Evolutionary conservation across 805 yeast species (phyloP), one percentile per base, ranked within the genome.

Genomic region (Sugiyamaella smithiae): DNA sequence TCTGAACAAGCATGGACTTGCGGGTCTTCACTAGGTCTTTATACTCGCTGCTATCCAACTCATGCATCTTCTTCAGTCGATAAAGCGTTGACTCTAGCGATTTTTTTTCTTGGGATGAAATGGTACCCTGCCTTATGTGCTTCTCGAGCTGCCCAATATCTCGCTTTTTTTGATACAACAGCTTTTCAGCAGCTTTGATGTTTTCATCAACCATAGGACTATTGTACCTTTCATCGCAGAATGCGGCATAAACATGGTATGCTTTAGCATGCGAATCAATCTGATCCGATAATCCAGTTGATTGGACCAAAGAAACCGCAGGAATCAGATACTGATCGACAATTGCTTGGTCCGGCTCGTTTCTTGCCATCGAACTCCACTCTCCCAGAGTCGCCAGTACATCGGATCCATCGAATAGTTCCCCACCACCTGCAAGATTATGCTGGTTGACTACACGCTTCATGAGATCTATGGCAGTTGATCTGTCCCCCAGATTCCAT

Each of bases 291-390:
- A 17, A n/a, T 4, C 62, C 43, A 9, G 66, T 48, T 38, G 59
- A 1, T 3, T 43, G 33, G 23, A 48, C 36, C 17, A 19, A 26
- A 17, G 54, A 43, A 3, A 63, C 67, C n/a, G 76, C 72, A 1
- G 79, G 75, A 4, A 71, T 67, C 14, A 88, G 80, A 58, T 83
- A 84, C 4, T 72, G 68, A 1, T 67, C 64, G 75, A 82, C 74
- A 1, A 90, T 80, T 2, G 67, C 67, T 1, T 76, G 70, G 0
- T 88, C 78, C 8, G 82, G 71, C 50, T 84, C 95, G 52, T 82
- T 83, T 31, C 85, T 75, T 0, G 95, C 84, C 41, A 74, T 77
- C 0, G 87, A 74, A 29, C 80, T 67, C 97, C 97, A 89, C 41
- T 77, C 73, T 0, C 82, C 71, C 55, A 67, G 43, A 4, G 31